Evolutionary conservation across 306 rosid genomes (phyloP).

Genomic region (Medicago ruthenica): DNA sequence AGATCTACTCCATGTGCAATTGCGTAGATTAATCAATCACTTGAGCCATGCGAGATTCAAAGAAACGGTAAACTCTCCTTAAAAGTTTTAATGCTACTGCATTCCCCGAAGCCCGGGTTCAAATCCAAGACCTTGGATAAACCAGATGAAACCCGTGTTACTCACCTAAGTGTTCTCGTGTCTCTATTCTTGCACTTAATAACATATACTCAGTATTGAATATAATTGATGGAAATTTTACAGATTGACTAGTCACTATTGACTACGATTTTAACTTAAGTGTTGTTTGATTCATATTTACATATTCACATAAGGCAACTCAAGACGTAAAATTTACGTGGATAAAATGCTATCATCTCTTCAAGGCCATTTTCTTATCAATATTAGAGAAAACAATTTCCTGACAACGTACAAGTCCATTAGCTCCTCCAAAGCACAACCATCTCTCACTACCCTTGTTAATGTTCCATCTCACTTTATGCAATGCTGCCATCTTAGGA

Average conservation of each 20-base stretch:
- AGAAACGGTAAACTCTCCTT: too few species aligned
- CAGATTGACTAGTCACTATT: neutral
- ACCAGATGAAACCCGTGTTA: too few species aligned
- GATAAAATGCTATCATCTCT: constrained; percentile 46
- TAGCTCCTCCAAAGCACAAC: constrained; percentile 90
- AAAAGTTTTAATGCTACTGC: too few species aligned
- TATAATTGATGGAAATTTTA: neutral
- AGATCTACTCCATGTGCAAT: too few species aligned
- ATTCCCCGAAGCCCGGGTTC: too few species aligned
- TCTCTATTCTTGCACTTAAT: neutral
- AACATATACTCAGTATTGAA: too few species aligned
- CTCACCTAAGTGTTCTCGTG: too few species aligned
- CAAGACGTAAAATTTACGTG: neutral
- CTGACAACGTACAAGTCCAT: constrained; percentile 84
- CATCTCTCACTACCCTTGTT: constrained; percentile 92
- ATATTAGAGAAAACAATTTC: constrained; percentile 61
- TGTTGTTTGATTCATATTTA: constrained; percentile 3
- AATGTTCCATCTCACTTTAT: constrained; percentile 91
- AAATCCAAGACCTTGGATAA: too few species aligned
- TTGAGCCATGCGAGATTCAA: too few species aligned
- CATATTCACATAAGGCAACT: constrained; percentile 16
- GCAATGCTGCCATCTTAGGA: constrained; percentile 70
- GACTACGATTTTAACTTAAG: neutral
- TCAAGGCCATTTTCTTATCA: constrained; percentile 64
- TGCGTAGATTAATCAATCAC: too few species aligned